Percentiles rank a stretch among this genome's conserved stretches.
Conservation (phyloP, 768 basidiomycete genomes). For the Megacollybia marginata region DNA sequence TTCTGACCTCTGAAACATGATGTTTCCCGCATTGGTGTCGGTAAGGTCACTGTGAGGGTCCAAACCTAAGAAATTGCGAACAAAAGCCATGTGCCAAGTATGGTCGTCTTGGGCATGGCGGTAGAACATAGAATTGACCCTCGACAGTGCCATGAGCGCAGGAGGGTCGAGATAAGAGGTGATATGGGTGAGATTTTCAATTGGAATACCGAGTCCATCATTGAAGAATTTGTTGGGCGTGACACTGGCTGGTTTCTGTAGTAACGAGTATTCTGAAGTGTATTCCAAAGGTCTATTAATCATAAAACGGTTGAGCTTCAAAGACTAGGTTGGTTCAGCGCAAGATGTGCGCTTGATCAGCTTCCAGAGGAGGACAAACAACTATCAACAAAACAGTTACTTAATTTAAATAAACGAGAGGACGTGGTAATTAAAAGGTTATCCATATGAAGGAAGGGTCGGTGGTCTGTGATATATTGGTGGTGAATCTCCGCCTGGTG, state of each 20-base stretch:
- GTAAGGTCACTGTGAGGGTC: slow-evolving; percentile 54
- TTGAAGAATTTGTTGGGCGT: slow-evolving; percentile 25
- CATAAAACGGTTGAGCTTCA: slow-evolving; percentile 45
- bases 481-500: too few relatives aligned
- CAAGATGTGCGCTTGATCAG: too few relatives aligned
- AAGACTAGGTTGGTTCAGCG: too few relatives aligned
- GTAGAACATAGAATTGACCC: slow-evolving; percentile 43
- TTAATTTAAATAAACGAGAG: too few relatives aligned
- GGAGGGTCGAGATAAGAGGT: slow-evolving; percentile 65
- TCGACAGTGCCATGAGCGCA: slow-evolving; percentile 49
- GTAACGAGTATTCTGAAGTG: slow-evolving; percentile 28
- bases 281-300: slow-evolving; percentile 44
- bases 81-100: slow-evolving; percentile 74
- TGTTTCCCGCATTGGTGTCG: slow-evolving; percentile 14
- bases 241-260: slow-evolving; percentile 21
- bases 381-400: too few relatives aligned
- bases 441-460: too few relatives aligned
- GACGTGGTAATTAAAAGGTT: too few relatives aligned
- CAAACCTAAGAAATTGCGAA: slow-evolving; percentile 59
- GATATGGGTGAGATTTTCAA: slow-evolving; percentile 70
- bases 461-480: too few relatives aligned
- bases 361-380: too few relatives aligned
- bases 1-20: slow-evolving; percentile 50
- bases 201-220: slow-evolving; percentile 54
- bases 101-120: slow-evolving; percentile 70